Percentiles rank a stretch among this genome's conserved stretches.
phyloP scores from a whole-genome alignment of 768 basidiomycete genomes.

The Tylopilus sp. region DNA sequence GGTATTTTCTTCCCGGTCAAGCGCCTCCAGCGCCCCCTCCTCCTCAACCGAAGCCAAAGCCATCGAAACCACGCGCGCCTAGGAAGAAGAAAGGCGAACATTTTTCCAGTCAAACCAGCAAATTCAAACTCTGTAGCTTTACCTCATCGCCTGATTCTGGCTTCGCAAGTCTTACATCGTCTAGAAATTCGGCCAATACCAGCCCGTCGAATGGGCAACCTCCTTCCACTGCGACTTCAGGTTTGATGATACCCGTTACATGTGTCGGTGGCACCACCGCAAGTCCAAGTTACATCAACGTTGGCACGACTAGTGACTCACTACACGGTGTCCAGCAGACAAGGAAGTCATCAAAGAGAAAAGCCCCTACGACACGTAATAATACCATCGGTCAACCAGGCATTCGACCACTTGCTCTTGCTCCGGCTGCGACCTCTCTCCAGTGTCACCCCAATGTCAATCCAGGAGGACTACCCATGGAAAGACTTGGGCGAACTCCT shows the following conservation, averaged over 20 bases:
- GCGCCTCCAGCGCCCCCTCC: slow-evolving; percentile 22
- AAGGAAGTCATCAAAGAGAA: slow-evolving; percentile 14
- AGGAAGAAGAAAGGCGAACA: slow-evolving; percentile 35
- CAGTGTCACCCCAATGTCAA: slow-evolving; percentile 1
- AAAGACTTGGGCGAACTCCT: not conserved
- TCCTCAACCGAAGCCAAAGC: slow-evolving; percentile 23
- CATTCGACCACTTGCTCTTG: slow-evolving; percentile 5
- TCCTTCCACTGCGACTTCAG: not conserved
- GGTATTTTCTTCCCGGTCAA: slow-evolving; percentile 57
- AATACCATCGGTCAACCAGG: not conserved
- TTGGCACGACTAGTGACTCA: not conserved
- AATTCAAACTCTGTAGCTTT: slow-evolving; percentile 43
- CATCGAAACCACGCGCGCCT: slow-evolving; percentile 23
- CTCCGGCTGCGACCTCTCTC: not conserved
- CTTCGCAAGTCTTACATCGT: slow-evolving; percentile 35
- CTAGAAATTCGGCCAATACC: slow-evolving; percentile 5
- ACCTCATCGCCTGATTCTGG: slow-evolving; percentile 31
- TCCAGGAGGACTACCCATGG: not conserved
- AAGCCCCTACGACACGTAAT: not conserved
- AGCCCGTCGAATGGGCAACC: not conserved
- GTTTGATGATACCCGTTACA: slow-evolving; percentile 1
- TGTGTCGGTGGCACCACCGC: slow-evolving; percentile 4
- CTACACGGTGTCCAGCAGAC: slow-evolving; percentile 3
- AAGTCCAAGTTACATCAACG: not conserved
- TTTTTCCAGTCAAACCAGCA: slow-evolving; percentile 45